Conservation (phyloP, 2,329 filamentous ascomycete species). For the Shiraia sp. region DNA sequence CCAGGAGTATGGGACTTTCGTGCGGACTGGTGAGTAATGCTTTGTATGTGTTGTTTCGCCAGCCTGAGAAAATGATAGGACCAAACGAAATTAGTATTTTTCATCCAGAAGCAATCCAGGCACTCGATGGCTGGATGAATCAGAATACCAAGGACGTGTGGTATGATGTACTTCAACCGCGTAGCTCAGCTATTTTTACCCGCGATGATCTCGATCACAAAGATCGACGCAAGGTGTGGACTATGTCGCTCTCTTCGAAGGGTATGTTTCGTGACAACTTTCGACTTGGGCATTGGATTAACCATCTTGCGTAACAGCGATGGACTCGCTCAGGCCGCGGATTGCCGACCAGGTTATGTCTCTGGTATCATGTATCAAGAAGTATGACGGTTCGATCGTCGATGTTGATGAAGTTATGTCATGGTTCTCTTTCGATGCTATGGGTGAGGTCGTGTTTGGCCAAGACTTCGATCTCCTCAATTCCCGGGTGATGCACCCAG, state of each 20-base stretch:
- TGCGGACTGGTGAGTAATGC: conserved; percentile 29
- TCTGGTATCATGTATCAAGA: neutral
- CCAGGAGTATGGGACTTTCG: conserved; percentile 31
- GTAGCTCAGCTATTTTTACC: conserved; percentile 8
- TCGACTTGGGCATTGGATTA: neutral
- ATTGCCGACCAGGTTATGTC: neutral
- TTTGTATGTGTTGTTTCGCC: neutral
- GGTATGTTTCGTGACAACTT: neutral
- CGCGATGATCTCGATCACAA: conserved; percentile 8
- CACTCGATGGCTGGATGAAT: conserved; percentile 13
- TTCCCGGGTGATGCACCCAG: neutral
- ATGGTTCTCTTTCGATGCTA: conserved; percentile 18
- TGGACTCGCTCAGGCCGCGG: conserved; percentile 2
- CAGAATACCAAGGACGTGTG: conserved; percentile 10
- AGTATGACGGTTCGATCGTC: conserved; percentile 4
- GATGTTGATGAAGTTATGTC: conserved; percentile 16
- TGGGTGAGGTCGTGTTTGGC: conserved; percentile 17
- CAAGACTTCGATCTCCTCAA: conserved; percentile 13
- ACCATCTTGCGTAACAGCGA: neutral
- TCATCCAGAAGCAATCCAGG: conserved; percentile 6
- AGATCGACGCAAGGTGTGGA: conserved; percentile 10
- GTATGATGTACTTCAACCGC: conserved; percentile 16
- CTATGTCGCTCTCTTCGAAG: conserved; percentile 1
- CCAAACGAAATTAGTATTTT: conserved; percentile 16
- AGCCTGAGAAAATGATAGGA: conserved; percentile 4